Evolutionary conservation across 2,329 filamentous ascomycete species (phyloP), one percentile per base, ranked within the genome.

Genomic region (Ceratocystis colombiana): DNA sequence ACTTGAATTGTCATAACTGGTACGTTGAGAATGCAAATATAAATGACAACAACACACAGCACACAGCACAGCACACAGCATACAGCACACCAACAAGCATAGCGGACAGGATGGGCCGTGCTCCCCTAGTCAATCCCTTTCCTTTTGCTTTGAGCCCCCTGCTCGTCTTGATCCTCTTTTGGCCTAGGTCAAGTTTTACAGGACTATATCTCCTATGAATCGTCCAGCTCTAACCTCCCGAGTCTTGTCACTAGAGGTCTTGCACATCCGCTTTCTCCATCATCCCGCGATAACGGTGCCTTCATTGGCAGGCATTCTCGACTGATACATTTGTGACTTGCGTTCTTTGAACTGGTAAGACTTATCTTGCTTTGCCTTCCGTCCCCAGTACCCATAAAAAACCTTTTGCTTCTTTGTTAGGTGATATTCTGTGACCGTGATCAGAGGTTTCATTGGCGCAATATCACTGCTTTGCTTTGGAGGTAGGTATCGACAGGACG

Each of bases 141-240:
- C 45, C 63, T 65, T 65, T 67, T 63, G n/a, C 28, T 53, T 62
- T 28, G 61, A 28, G 41, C 41, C 63, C 64, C 66, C 66, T 68
- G 64, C 61, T 41, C 28, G 37, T 48, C 50, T 41, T 61, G 61
- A 68, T 66, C 66, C 66, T 68, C 41, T 46, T 68, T 33, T 37
- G 50, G 48, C 48, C 55, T 62, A 48, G 59, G 46, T 46, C 50
- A 22, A 64, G 62, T 30, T 65, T 64, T 63, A 28, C 28, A 50
- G 62, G 62, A 61, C 64, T 68, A 68, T 66, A 68, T 59, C 59
- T 68, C 64, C 66, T 53, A 48, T 61, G 28, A 57, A 64, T 46
- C 33, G 61, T 68, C 66, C 64, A 48, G 59, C 66, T 64, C 66
- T 67, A 64, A 67, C 66, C 62, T 67, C 53, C 61, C 55, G 55